Evolutionary conservation across 2,329 filamentous ascomycete species (phyloP).

Genomic region (Rutstroemia sp.): DNA sequence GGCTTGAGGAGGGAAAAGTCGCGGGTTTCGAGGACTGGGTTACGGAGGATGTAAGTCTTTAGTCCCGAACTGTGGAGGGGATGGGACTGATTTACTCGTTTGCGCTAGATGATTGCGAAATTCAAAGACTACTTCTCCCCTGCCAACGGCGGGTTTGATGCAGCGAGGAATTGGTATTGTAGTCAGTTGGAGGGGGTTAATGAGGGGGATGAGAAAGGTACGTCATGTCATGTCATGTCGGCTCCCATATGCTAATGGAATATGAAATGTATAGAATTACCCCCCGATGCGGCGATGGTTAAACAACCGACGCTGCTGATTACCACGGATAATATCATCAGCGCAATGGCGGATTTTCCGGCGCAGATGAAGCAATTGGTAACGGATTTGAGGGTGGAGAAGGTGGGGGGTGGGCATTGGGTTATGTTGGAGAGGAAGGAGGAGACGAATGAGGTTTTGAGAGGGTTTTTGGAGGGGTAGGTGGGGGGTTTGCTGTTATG

Average conservation of each 20-base stretch:
- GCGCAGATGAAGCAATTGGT: constrained; percentile 10
- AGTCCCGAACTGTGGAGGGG: too few species aligned
- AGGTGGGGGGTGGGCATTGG: constrained; percentile 21
- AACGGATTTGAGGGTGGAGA: constrained; percentile 10
- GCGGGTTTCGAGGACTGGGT: constrained; percentile 14
- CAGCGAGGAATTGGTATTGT: constrained; percentile 2
- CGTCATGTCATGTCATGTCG: too few species aligned
- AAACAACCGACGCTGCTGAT: constrained; percentile 16
- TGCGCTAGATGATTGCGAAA: neutral
- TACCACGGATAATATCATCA: constrained; percentile 13
- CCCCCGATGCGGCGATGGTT: neutral
- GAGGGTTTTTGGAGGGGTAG: constrained; percentile 4
- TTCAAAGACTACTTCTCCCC: neutral
- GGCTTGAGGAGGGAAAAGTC: neutral
- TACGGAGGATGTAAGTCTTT: neutral
- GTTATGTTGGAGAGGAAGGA: constrained; percentile 19
- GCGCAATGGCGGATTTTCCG: constrained; percentile 4
- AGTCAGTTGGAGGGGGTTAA: neutral
- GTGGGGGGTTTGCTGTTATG: neutral
- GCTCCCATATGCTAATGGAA: too few species aligned
- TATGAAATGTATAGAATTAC: constrained; percentile 7
- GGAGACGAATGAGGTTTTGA: constrained; percentile 13
- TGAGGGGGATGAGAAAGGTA: constrained; percentile 4
- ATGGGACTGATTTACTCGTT: neutral
- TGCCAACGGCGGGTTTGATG: neutral